These are phyloP conservation scores for Crithidia brevicula DNA, from an alignment of 208 protist genomes.

Conservation along the genomic window DNA sequence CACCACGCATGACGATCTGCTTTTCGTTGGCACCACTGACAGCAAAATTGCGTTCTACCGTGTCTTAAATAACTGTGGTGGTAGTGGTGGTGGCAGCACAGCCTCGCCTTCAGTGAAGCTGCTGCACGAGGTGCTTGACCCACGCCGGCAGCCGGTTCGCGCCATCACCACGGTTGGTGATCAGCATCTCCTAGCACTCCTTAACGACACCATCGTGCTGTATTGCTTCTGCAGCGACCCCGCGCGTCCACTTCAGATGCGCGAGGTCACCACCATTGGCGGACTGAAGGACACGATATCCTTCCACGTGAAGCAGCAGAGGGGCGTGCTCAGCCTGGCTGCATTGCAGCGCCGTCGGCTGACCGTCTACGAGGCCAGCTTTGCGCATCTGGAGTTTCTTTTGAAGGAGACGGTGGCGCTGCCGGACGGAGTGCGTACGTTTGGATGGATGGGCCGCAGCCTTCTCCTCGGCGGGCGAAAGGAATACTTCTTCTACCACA, in stretches of 20 bases:
- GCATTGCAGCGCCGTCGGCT: constrained; percentile 61
- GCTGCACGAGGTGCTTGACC: constrained; percentile 17
- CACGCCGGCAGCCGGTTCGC: constrained; percentile 41
- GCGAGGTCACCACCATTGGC: constrained; percentile 15
- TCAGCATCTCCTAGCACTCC: constrained; percentile 40
- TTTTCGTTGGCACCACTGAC: constrained; percentile 68
- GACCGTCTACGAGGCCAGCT: constrained; percentile 53
- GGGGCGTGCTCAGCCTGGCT: constrained; percentile 46
- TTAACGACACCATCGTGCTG: constrained; percentile 21
- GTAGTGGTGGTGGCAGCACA: constrained; percentile 5
- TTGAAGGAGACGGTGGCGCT: constrained; percentile 41
- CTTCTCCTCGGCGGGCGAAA: constrained; percentile 60
- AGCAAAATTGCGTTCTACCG: constrained; percentile 59
- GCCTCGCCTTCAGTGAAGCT: constrained; percentile 8
- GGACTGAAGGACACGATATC: constrained; percentile 46
- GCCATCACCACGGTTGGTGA: constrained; percentile 38
- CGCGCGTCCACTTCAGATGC: background rate
- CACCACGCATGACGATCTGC: constrained; percentile 38
- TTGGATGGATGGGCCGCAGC: constrained; percentile 62
- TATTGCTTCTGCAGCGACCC: constrained; percentile 19
- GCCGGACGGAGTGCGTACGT: constrained; percentile 49
- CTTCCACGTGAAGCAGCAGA: constrained; percentile 56
- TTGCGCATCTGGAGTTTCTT: constrained; percentile 22
- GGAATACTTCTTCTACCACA: constrained; percentile 45
- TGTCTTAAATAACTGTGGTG: constrained; percentile 7